Conservation (phyloP, 148 eudicot species). For the Beta vulgaris region DNA sequence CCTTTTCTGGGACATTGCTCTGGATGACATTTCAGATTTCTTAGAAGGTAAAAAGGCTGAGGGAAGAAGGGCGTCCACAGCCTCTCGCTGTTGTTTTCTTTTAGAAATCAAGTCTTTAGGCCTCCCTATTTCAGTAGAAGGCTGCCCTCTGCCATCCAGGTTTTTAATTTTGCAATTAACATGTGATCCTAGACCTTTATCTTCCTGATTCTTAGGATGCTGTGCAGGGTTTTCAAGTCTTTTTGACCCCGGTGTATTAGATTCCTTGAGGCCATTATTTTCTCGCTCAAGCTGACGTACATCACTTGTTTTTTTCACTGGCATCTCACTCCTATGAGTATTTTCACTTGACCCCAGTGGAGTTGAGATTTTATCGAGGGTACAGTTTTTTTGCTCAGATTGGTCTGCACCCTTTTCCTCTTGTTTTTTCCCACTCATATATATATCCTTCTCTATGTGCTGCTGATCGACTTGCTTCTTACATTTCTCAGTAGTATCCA, state of each 20-base stretch:
- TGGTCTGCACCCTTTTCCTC: slow-evolving; percentile 23
- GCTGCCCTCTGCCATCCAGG: slow-evolving; percentile 29
- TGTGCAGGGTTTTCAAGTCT: slow-evolving; percentile 17
- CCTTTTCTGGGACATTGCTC: slow-evolving; percentile 49
- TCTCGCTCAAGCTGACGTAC: slow-evolving; percentile 24
- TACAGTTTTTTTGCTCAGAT: slow-evolving; percentile 19
- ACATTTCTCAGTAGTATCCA: slow-evolving; percentile 18
- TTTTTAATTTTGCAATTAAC: slow-evolving; percentile 34
- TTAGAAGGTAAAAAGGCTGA: slow-evolving; percentile 88
- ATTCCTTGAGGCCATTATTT: slow-evolving; percentile 21
- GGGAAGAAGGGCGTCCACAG: slow-evolving; percentile 92
- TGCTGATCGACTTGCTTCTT: slow-evolving; percentile 29
- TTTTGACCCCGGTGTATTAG: slow-evolving; percentile 23
- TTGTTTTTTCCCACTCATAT: slow-evolving; percentile 18
- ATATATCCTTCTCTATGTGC: slow-evolving; percentile 24
- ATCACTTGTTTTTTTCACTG: slow-evolving; percentile 19
- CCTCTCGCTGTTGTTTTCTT: slow-evolving; percentile 90
- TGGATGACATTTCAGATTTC: slow-evolving; percentile 51
- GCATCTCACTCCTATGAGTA: slow-evolving; percentile 20
- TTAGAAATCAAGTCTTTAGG: slow-evolving; percentile 43
- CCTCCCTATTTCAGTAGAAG: slow-evolving; percentile 36
- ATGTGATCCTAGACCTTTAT: slow-evolving; percentile 25
- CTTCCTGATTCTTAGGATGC: slow-evolving; percentile 28
- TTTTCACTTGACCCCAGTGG: slow-evolving; percentile 25
- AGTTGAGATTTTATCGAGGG: slow-evolving; percentile 19